Evolutionary conservation across 2,329 filamentous ascomycete genomes (phyloP), one percentile per base, ranked within the genome.

Genomic region (Aspergillus ustus): DNA sequence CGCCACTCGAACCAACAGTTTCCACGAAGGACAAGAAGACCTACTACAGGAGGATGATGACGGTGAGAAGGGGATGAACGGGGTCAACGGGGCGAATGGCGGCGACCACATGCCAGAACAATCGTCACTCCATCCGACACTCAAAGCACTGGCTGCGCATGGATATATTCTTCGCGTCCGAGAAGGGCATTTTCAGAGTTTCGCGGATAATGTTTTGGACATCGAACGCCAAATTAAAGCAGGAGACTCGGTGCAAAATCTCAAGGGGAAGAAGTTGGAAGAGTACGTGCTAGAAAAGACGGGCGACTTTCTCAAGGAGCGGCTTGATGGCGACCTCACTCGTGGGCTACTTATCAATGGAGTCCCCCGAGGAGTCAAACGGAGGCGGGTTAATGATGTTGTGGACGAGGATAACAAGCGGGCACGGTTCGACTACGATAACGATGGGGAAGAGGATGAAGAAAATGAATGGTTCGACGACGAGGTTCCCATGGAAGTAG

Each of bases 121-220:
- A 19, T 59, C 70, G 8, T 62, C 69, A 17, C 70, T 69, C 29
- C 72, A 78, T 52, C 66, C 75, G n/a, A 76, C 76, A 7, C 66
- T 80, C 52, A 78, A 75, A 52, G 68, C 67, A 40, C 71, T 80
- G 45, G 77, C 78, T 5, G 75, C 75, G 6, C 77, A 79, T 64
- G 78, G 78, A 19, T 80, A 78, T 60, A 73, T 80, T 28, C 67
- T 72, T 45, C 75, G 75, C 6, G 73, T 79, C 29, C 69, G 75
- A 29, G 78, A 80, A 40, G 72, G 73, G 15, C 75, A 79, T 52
- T 77, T 80, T 57, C 78, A 80, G 54, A 79, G 76, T 55, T 69
- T 72, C n/a, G 69, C 70, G 2, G 78, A 80, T 61, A 77, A 76
- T 44, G 63, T 68, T n/a, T 65, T 80, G n/a, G 73, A 77, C 55